Percentiles rank a stretch among this genome's conserved stretches.
Conservation (phyloP, 306 rosid species). For the Gillenia trifoliata region DNA sequence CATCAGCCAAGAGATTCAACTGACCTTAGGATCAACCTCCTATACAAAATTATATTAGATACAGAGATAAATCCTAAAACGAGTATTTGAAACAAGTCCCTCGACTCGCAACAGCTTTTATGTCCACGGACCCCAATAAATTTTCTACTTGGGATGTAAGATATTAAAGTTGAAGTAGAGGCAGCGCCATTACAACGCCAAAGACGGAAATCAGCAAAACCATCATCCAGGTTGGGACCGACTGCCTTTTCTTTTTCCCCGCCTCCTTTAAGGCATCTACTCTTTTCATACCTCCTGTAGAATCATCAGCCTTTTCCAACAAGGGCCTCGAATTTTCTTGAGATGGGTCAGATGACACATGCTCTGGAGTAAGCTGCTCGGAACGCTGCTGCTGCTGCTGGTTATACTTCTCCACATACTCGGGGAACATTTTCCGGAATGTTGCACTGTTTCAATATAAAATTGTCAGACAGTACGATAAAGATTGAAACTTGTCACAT, state of each 20-base stretch:
- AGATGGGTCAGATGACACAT: constrained; percentile 27
- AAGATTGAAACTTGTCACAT: neutral
- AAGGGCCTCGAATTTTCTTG: constrained; percentile 38
- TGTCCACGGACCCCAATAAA: constrained; percentile 9
- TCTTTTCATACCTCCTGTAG: constrained; percentile 39
- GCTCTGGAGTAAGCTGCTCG: constrained; percentile 50
- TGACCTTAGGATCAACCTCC: constrained; percentile 39
- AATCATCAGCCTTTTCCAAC: constrained; percentile 35
- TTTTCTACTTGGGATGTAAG: constrained; percentile 17
- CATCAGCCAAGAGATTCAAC: constrained; percentile 31
- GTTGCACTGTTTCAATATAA: constrained; percentile 50
- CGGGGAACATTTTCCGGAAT: constrained; percentile 88
- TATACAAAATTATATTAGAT: constrained; percentile 50
- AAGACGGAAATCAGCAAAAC: constrained; percentile 76
- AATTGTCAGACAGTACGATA: neutral
- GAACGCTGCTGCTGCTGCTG: constrained; percentile 40
- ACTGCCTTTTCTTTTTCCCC: constrained; percentile 42
- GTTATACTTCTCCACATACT: constrained; percentile 82
- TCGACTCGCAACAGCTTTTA: constrained; percentile 18
- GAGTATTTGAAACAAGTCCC: constrained; percentile 34
- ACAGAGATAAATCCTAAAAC: constrained; percentile 29
- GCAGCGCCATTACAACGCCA: constrained; percentile 91
- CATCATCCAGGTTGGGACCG: constrained; percentile 94
- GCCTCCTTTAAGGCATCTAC: constrained; percentile 39
- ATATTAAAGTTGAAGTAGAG: constrained; percentile 80